phyloP scores from a whole-genome alignment of 805 yeast species.

The Gaillardinia entomophila region DNA sequence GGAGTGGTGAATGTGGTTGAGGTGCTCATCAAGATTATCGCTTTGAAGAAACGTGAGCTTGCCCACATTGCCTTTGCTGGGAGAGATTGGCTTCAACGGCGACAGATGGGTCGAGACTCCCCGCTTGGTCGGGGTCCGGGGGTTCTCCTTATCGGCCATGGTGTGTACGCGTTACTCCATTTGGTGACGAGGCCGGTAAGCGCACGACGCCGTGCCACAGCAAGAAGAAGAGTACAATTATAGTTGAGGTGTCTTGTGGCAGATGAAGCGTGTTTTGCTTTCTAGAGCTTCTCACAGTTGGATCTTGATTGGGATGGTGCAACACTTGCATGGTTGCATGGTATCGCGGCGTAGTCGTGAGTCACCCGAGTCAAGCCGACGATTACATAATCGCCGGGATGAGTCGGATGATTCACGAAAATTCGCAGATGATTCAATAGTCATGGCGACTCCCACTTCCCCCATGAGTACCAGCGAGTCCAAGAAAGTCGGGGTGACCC shows the following conservation, averaged over 20 bases:
- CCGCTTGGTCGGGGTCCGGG: not conserved
- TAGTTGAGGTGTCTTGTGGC: no score
- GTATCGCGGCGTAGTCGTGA: no score
- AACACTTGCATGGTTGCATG: no score
- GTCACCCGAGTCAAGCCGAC: no score
- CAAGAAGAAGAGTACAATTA: no score
- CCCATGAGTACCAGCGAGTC: conserved; percentile 2
- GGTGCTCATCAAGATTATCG: conserved; percentile 29
- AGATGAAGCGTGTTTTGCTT: no score
- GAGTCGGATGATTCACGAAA: not conserved
- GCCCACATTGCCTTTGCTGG: conserved; percentile 19
- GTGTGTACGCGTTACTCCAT: no score
- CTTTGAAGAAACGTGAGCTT: conserved; percentile 24
- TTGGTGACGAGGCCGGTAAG: no score
- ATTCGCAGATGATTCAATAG: not conserved
- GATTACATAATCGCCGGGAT: no score
- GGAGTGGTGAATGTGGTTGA: conserved; percentile 20
- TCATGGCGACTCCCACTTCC: not conserved
- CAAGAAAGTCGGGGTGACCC: conserved; percentile 49
- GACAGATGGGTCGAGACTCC: not conserved
- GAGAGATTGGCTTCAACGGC: conserved; percentile 21
- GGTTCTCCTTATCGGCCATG: not conserved
- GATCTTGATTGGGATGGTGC: no score
- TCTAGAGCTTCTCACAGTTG: no score
- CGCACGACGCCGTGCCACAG: no score